Base-by-base conservation (phyloP, 805 yeast genomes). In the Candida boleticola region DNA sequence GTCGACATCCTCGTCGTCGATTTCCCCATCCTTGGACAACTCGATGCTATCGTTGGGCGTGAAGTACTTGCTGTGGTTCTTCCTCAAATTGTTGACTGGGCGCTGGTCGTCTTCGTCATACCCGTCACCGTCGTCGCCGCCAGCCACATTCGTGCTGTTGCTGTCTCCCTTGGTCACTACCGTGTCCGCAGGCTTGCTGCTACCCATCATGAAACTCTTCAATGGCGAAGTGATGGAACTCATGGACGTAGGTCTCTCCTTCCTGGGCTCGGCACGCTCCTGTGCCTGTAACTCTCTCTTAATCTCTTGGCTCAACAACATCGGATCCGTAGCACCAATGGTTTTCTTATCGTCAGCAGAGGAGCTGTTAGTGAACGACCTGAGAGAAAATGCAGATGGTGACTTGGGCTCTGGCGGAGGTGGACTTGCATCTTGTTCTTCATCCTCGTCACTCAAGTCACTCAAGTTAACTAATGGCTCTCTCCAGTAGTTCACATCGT, bases 401-500 rank as follows among this genome's bases (percentile, higher is more conserved):
- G 59, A 51, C 16, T 48, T 48, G 2, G 58, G 61, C 14, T 36
- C 41, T 17, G 41, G 34, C n/a, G 42, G 31, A 6, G 14, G 2
- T 6, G 35, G 22, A 22, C 29, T 26, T 23, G 40, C 40, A 9
- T 17, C 42, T n/a, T 54, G 62, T 16, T 58, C 63, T 43, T 70
- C 58, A 46, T 76, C 79, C 11, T 69, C 57, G 41, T 80, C 87
- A 36, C 81, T 75, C 34, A 63, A 65, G 43, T 82, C 86, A 44
- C 78, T 77, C 19, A 85, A 54, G 46, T 81, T 80, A 3, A 76
- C 65, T 20, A 90, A 54, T 1, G 96, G 95, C 40, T 83, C 92
- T 49, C 96, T 71, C 99, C 99, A 93, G 60, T 77, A 93, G 57
- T 86, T 90, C 34, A 86, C 86, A 63, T 93, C 99, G 5, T 88